phyloP scores from a whole-genome alignment of 805 yeast species.

The Candida stauntonica region DNA sequence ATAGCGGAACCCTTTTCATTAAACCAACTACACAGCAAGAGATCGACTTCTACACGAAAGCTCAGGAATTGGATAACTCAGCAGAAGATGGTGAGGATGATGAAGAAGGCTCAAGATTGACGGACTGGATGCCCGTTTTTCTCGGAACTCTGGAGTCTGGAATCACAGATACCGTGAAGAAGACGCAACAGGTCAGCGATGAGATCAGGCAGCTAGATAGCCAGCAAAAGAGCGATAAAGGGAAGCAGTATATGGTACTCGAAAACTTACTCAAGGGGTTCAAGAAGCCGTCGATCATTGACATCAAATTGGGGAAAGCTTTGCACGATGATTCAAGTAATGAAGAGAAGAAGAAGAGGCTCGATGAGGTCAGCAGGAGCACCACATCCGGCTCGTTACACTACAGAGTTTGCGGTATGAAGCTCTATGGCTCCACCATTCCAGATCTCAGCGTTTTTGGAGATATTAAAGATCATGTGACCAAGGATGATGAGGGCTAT shows the following conservation, averaged over 20 bases:
- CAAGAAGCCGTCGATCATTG: conserved; percentile 66
- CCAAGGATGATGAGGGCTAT: conserved; percentile 36
- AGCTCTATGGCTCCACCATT: conserved; percentile 33
- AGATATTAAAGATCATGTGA: conserved; percentile 13
- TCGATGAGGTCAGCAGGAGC: conserved; percentile 53
- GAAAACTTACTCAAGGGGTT: conserved; percentile 66
- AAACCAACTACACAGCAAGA: conserved; percentile 67
- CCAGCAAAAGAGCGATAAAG: not conserved
- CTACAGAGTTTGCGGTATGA: conserved; percentile 88
- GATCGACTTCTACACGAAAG: conserved; percentile 61
- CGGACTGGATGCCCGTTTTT: conserved; percentile 60
- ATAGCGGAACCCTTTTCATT: conserved; percentile 63
- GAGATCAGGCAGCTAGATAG: conserved; percentile 15
- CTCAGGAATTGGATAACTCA: conserved; percentile 19
- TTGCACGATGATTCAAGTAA: conserved; percentile 62
- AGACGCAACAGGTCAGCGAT: conserved; percentile 22
- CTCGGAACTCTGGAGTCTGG: conserved; percentile 57
- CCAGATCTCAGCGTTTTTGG: conserved; percentile 17
- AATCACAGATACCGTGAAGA: conserved; percentile 28
- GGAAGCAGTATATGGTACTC: conserved; percentile 52
- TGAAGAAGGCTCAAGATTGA: conserved; percentile 31
- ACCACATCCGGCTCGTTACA: conserved; percentile 82
- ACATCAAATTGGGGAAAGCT: conserved; percentile 73
- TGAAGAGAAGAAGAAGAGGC: conserved; percentile 55
- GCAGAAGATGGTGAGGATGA: conserved; percentile 25